Evolutionary conservation across 129 eudicot genomes (phyloP).

Genomic region (Escallonia herrerae): DNA sequence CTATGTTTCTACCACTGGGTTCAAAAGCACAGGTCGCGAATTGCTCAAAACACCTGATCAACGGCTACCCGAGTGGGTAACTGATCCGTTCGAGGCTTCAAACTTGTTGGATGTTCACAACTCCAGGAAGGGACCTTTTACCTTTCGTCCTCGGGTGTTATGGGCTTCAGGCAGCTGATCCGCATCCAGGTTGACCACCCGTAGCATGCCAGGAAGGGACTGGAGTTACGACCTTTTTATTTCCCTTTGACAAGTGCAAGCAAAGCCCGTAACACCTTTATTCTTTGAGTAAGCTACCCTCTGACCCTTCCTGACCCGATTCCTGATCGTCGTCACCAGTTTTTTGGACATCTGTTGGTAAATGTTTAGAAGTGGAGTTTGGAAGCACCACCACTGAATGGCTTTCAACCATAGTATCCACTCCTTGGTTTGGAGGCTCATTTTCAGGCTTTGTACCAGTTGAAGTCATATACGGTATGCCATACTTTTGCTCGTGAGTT

Average conservation of each 20-base stretch:
- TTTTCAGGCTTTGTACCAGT: constrained; percentile 23
- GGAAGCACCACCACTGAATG: constrained; percentile 33
- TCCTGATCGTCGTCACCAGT: constrained; percentile 1
- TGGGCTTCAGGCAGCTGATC: no score
- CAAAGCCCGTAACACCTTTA: constrained; percentile 1
- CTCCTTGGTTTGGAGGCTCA: constrained; percentile 24
- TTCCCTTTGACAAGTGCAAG: constrained; percentile 1
- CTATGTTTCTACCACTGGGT: no score
- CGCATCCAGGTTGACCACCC: no score
- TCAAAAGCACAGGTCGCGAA: no score
- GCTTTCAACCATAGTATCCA: constrained; percentile 21
- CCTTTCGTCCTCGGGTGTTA: no score
- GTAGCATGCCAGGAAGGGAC: no score
- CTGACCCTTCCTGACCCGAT: constrained; percentile 2
- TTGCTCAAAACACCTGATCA: no score
- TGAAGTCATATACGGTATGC: constrained; percentile 49
- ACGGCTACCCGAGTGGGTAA: no score
- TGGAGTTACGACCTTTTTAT: background rate
- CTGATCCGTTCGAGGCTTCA: no score
- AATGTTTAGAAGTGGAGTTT: constrained; percentile 14
- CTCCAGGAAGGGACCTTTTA: no score
- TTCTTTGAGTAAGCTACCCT: constrained; percentile 2
- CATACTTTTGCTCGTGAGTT: constrained; percentile 71
- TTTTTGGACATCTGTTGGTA: constrained; percentile 4
- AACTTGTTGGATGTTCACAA: no score